phyloP scores from a whole-genome alignment of 176 grass and related monocot species.

The Zea mays region DNA sequence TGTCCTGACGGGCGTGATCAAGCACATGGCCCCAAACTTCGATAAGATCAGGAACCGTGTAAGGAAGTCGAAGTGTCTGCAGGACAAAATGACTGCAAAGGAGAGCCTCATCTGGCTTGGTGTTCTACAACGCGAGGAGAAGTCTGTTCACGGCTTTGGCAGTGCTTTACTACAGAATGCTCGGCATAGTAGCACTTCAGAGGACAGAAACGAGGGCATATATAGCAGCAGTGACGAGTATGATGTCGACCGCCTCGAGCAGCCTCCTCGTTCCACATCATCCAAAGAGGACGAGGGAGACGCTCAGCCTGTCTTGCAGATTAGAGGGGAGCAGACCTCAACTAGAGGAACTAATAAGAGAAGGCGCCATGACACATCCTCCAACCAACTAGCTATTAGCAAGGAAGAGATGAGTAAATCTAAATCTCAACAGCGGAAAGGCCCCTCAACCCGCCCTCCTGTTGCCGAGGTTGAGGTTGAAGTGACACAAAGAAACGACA shows the following conservation, averaged over 20 bases:
- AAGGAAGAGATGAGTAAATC: constrained; percentile 5
- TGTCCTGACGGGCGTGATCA: constrained; percentile 55
- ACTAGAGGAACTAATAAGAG: not conserved
- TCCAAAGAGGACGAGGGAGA: constrained; percentile 52
- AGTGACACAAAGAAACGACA: constrained; percentile 37
- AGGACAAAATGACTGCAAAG: constrained; percentile 67
- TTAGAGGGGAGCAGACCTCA: constrained; percentile 16
- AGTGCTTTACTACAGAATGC: constrained; percentile 39
- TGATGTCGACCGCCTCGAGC: constrained; percentile 56
- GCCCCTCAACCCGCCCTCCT: not conserved
- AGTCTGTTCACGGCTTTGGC: constrained; percentile 31
- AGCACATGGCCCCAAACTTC: constrained; percentile 60
- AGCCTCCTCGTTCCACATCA: constrained; percentile 47
- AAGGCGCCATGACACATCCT: constrained; percentile 8
- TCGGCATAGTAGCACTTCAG: constrained; percentile 34
- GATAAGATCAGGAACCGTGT: constrained; percentile 43
- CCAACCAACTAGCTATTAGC: constrained; percentile 28
- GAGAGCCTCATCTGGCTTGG: constrained; percentile 85
- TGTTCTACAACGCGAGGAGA: constrained; percentile 69
- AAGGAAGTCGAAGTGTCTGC: constrained; percentile 57
- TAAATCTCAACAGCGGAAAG: constrained; percentile 25
- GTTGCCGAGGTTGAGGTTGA: constrained; percentile 37
- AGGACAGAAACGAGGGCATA: constrained; percentile 44
- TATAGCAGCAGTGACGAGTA: constrained; percentile 69
- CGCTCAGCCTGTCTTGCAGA: constrained; percentile 33